These are phyloP conservation scores for Salvia splendens DNA, from an alignment of 257 asterid genomes.

Conservation along the genomic window DNA sequence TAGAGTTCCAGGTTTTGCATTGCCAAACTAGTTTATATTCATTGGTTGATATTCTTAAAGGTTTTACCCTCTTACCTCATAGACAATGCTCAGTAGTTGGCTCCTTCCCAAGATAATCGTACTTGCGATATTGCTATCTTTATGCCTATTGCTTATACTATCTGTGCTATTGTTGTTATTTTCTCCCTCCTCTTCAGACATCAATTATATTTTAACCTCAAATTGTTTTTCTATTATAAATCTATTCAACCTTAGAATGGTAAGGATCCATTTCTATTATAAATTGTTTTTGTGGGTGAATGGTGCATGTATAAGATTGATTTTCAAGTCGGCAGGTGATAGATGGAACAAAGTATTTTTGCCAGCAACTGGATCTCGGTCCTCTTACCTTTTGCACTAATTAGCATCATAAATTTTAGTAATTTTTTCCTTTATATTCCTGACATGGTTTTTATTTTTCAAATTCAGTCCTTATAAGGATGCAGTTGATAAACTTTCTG, in stretches of 20 bases:
- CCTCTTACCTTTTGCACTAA: conserved; percentile 12
- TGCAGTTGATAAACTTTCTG: conserved; percentile 87
- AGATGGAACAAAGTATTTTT: conserved; percentile 18
- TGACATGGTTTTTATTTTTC: conserved; percentile 39
- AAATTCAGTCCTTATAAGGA: conserved; percentile 80
- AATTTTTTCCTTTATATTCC: conserved; percentile 24
- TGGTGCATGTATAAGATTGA: conserved; percentile 3
- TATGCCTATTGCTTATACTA: not conserved
- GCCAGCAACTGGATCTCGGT: conserved; percentile 14
- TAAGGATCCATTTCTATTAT: not conserved
- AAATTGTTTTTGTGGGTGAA: conserved; percentile 15
- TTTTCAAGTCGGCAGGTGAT: not conserved
- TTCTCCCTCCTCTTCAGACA: conserved; percentile 13
- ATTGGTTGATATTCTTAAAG: not conserved
- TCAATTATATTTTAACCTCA: not conserved
- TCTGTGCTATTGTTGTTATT: not conserved
- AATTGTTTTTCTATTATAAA: conserved; percentile 4
- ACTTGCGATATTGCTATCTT: conserved; percentile 3
- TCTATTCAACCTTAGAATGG: conserved; percentile 5
- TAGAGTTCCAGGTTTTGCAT: not conserved
- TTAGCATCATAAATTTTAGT: conserved; percentile 18
- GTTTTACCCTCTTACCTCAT: conserved; percentile 17
- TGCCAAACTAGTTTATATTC: conserved; percentile 1
- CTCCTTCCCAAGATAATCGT: not conserved
- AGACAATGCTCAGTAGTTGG: conserved; percentile 20